These are phyloP conservation scores for Davidsoniella neocaledoniae DNA, from an alignment of 2,329 filamentous ascomycete species.

Conservation along the genomic window DNA sequence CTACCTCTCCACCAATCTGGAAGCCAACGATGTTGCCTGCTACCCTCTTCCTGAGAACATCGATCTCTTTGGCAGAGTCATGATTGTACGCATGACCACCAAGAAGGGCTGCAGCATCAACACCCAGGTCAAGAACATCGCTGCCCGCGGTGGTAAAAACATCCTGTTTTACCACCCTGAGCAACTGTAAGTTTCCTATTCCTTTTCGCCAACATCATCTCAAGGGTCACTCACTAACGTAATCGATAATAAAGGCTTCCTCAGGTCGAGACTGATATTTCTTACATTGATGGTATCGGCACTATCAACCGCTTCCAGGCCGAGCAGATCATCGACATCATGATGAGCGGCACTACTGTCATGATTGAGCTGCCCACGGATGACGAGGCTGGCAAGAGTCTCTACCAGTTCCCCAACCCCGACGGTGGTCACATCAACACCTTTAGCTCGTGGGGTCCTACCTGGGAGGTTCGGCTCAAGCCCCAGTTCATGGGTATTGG, in stretches of 20 bases:
- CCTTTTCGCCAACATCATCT: too few species aligned
- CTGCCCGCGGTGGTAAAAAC: background rate
- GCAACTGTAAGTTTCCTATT: background rate
- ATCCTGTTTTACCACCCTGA: background rate
- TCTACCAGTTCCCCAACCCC: slow-evolving; percentile 19
- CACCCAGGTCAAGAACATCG: background rate
- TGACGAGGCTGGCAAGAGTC: slow-evolving; percentile 18
- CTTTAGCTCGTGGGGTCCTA: slow-evolving; percentile 14
- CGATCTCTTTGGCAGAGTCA: background rate
- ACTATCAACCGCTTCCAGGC: slow-evolving; percentile 9
- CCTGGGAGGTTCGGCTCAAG: slow-evolving; percentile 13
- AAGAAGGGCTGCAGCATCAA: background rate
- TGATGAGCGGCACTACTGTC: background rate
- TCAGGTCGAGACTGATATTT: background rate
- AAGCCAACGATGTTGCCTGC: background rate
- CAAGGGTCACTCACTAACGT: too few species aligned
- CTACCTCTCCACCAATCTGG: background rate
- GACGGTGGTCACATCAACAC: slow-evolving; percentile 23
- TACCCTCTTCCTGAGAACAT: background rate
- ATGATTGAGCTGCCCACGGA: background rate
- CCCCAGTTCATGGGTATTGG: slow-evolving; percentile 15
- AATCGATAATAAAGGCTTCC: too few species aligned
- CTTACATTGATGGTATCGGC: slow-evolving; percentile 5
- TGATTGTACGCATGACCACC: background rate
- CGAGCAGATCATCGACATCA: background rate